phyloP scores from a whole-genome alignment of 129 eudicot genomes.

The sunflower (Helianthus annuus) region DNA sequence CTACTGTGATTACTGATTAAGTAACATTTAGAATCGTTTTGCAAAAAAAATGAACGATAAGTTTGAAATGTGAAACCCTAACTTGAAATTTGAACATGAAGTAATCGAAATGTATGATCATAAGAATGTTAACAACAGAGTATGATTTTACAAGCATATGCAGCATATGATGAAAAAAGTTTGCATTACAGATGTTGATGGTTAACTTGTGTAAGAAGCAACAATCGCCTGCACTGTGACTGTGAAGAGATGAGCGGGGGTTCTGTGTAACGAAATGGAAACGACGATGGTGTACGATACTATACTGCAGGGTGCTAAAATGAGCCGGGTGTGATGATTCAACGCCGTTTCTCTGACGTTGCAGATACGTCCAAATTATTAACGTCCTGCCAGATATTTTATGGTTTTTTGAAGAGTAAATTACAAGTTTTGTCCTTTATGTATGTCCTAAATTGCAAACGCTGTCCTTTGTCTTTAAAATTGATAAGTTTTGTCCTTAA shows the following conservation, averaged over 20 bases:
- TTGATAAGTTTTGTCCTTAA: too few relatives aligned
- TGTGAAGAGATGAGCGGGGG: neutral
- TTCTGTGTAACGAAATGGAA: neutral
- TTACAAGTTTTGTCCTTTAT: too few relatives aligned
- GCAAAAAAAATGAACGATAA: too few relatives aligned
- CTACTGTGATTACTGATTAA: too few relatives aligned
- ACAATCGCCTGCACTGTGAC: neutral
- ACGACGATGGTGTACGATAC: neutral
- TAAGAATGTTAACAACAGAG: neutral
- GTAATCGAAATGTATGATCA: neutral
- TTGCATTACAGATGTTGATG: neutral
- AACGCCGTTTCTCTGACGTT: neutral
- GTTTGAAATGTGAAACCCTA: too few relatives aligned
- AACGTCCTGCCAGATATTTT: neutral
- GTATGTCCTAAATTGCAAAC: too few relatives aligned
- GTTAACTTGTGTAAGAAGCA: neutral
- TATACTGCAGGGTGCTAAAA: conserved; percentile 7
- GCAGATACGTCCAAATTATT: neutral
- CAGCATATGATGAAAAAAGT: neutral
- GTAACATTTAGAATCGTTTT: too few relatives aligned
- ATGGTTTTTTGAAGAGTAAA: neutral
- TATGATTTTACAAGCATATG: neutral
- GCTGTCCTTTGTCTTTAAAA: too few relatives aligned
- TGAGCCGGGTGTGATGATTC: conserved; percentile 13
- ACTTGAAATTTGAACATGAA: too few relatives aligned